Base-by-base conservation (phyloP, 2,329 filamentous ascomycete genomes). In the Fusarium sp. region DNA sequence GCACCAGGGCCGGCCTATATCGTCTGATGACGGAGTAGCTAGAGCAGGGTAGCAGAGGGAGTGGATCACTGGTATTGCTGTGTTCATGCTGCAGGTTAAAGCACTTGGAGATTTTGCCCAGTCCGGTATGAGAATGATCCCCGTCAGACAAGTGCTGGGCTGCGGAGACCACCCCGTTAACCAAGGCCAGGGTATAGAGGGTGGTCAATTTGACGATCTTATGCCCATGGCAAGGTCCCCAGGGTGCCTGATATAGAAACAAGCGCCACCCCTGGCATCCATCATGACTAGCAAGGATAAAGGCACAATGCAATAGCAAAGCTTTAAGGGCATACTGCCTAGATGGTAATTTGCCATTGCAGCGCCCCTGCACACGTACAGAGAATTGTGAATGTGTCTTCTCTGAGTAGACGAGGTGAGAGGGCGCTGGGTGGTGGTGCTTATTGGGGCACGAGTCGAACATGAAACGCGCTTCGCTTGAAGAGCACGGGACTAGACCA, bases 121-220 rank as follows among this genome's bases (percentile, higher is more conserved):
- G 64, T 70, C 71, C 66, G 55, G 62, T 62, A 71, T 68, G 71
- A 69, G 52, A 62, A 68, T 57, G 62, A 68, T 60, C 70, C 68
- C 66, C 66, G 66, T 69, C 65, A 56, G 52, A 62, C 66, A 53
- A 62, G 62, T 70, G 61, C 71, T 71, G 57, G 65, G 70, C 56
- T 74, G 63, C 71, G 68, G 73, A 74, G 71, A 74, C 71, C 81
- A 80, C 75, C 75, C 80, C 78, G 80, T 70, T 68, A 68, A 61
- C 61, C 63, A 59, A 62, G 49, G 61, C 64, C 62, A 71, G 72
- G 67, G 80, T 79, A 77, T 80, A 80, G 81, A 82, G 80, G 79
- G 81, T 80, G 82, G 83, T 86, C 85, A 86, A 86, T 84, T 85
- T 84, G 84, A 80, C 78, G 81, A 84, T 85, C 82, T 86, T 86